Evolutionary conservation across 164 flowering plant species (phyloP).

Genomic region (Berberis vulgaris): DNA sequence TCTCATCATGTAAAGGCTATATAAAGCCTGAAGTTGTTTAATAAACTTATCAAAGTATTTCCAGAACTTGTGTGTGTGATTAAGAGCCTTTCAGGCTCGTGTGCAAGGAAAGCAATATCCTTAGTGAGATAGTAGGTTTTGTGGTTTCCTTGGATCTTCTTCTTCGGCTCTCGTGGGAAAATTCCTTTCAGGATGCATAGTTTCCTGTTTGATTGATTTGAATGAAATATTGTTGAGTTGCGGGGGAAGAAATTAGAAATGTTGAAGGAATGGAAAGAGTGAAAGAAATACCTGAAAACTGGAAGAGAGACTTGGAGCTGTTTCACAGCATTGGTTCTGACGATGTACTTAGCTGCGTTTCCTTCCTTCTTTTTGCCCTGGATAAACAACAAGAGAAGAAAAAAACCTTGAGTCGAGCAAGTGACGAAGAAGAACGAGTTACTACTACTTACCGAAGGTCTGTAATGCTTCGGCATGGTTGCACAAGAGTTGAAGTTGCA

Average conservation of each 20-base stretch:
- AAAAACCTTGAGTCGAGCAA: background rate
- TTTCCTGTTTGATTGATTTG: conserved; percentile 32
- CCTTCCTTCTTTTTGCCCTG: conserved; percentile 98
- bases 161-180: conserved; percentile 87
- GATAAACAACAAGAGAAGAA: conserved; percentile 1
- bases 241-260: no score
- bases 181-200: conserved; percentile 86
- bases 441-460: conserved; percentile 47
- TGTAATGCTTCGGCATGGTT: conserved; percentile 72
- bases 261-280: no score
- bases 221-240: no score
- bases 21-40: no score
- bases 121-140: conserved; percentile 84
- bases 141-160: conserved; percentile 82
- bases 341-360: conserved; percentile 71
- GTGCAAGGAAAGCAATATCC: conserved; percentile 65
- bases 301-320: conserved; percentile 54
- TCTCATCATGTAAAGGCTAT: no score
- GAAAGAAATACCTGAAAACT: conserved; percentile 48
- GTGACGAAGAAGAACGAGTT: background rate
- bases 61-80: no score
- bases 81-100: no score
- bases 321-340: conserved; percentile 69
- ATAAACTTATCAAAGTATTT: no score
- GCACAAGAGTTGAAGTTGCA: background rate